Evolutionary conservation across 2,329 filamentous ascomycete genomes (phyloP), one percentile per base, ranked within the genome.

Genomic region (Chalara sp.): DNA sequence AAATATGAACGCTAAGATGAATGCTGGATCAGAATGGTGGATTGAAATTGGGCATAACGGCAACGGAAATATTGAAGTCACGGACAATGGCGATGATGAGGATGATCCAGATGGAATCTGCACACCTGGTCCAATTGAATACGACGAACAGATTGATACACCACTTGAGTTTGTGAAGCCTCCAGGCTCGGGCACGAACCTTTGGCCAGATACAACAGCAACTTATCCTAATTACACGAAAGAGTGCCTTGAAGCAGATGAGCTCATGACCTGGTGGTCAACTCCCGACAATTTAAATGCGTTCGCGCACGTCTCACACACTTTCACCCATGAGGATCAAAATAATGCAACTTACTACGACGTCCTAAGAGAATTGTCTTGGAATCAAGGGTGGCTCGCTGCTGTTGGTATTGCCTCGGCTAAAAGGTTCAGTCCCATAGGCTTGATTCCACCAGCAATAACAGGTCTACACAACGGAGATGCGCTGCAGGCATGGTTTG

Each of bases 391-490:
- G 8, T 84, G 80, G 79, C 62, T 82, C 41, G 69, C 72, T 53
- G 74, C 79, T 57, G 69, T 74, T 7, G 76, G 76, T 10, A 67
- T 83, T 50, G 67, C 69, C 51, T 55, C 65, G 28, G 72, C 73
- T 11, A 62, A 60, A 13, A 68, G 69, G 42, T 83, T 74, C 62
- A 81, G 77, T 30, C 55, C 67, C 3, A 71, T 73, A 39, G 80
- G 79, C 32, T 71, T 84, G 48, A 79, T 84, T 52, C 80, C 80
- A 2, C 80, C 80, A 1, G 79, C 79, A 35, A 84, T 84, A 53
- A 84, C 80, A 1, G 80, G 80, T 46, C 62, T 83, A 30, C 78
- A 83, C 67, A 84, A 84, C 56, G 80, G 76, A n/a, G 80, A 84
- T 63, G 80, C 73, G 8, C 74, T 84, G 44, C 66, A 67, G 48